Evolutionary conservation across 805 yeast genomes (phyloP).

Genomic region (Metschnikowia noctiluminum): DNA sequence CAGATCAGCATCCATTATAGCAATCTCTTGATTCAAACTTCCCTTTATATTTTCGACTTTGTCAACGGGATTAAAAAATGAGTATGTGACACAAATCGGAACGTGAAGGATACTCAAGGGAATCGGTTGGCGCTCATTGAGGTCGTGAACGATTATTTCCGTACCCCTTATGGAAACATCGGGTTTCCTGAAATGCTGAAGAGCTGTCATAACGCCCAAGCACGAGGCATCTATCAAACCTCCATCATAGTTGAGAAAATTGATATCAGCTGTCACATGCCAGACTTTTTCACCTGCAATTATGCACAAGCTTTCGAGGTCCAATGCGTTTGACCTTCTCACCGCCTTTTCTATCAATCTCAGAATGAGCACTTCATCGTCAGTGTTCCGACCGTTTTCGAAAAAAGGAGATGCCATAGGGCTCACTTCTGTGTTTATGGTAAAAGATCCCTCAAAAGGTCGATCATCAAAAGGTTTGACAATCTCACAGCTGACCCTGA

Average conservation of each 20-base stretch:
- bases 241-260: conserved; percentile 87
- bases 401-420: conserved; percentile 88
- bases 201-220: conserved; percentile 83
- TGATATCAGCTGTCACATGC: conserved; percentile 87
- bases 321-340: conserved; percentile 85
- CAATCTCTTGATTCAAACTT: conserved; percentile 54
- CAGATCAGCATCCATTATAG: conserved; percentile 70
- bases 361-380: conserved; percentile 76
- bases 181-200: conserved; percentile 79
- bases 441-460: conserved; percentile 89
- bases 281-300: conserved; percentile 90
- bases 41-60: conserved; percentile 71
- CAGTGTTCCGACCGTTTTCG: conserved; percentile 69
- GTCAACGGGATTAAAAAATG: conserved; percentile 70
- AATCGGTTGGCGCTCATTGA: conserved; percentile 82
- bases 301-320: conserved; percentile 85
- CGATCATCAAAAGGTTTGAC: conserved; percentile 82
- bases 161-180: conserved; percentile 73
- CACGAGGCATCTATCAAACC: conserved; percentile 88
- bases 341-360: conserved; percentile 89
- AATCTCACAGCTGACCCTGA: conserved; percentile 71
- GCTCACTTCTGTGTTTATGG: conserved; percentile 78
- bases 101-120: conserved; percentile 81
- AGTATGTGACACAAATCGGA: conserved; percentile 86
- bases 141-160: conserved; percentile 61